Evolutionary conservation across 179 eudicot genomes (phyloP), one percentile per base, ranked within the genome.

Genomic region (Monotropa hypopitys): DNA sequence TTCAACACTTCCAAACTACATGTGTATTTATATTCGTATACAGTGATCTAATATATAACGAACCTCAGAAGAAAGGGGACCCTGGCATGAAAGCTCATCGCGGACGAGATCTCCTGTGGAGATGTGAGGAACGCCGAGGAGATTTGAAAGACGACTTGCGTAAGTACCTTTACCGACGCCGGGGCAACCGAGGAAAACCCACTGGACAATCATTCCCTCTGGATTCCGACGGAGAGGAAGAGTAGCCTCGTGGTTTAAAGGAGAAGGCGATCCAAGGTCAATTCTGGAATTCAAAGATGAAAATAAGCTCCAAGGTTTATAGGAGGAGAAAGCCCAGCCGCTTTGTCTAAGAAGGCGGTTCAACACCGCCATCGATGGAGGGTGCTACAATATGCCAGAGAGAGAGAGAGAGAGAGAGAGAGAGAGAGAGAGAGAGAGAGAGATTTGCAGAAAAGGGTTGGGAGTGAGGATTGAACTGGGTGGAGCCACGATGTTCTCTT

Each of bases 91-190:
- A 59, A 93, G 88, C 83, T 90, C 91, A n/a, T 87, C 85, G 4
- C 98, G 92, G 20, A 93, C 93, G 56, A 93, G 89, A 84, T 93
- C 98, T 20, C 98, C 98, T 47, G 98, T 93, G 76, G 98, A 88
- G 74, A 93, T 93, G 79, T 93, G 98, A 54, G 97, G 98, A 38
- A 91, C 98, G 10, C 85, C 89, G 38, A 93, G 89, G 47, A 86
- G 94, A 46, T 77, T 80, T 5, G 91, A 91, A 51, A 93, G 90
- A 33, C 98, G 89, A 74, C 92, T 88, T 3, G 97, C 98, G 80
- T 90, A 93, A 12, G 97, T 93, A 1, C 98, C 98, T 53, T 93
- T 93, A 20, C 98, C 98, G 35, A 93, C 98, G 13, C 98, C 98
- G 0, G 98, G 98, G 75, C 91, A 90, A 4, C 98, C 98, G 38